A percentile compares a stretch with the other conserved stretches of the same genome.
These are phyloP conservation scores for Vitis labrusca DNA, from an alignment of 164 flowering plant genomes.

Conservation along the genomic window DNA sequence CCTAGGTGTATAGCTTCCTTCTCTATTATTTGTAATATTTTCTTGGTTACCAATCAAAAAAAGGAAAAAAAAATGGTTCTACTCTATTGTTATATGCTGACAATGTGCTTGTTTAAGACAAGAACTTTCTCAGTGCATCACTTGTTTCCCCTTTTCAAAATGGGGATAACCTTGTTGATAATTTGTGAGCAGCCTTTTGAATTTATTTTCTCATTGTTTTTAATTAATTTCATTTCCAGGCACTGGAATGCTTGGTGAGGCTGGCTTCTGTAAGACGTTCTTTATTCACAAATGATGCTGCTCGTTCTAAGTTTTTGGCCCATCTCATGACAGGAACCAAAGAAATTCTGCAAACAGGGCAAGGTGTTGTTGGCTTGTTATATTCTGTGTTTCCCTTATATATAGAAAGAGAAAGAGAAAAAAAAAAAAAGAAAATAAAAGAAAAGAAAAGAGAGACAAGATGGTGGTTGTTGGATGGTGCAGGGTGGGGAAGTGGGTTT, in stretches of 20 bases:
- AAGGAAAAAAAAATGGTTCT: too few species aligned
- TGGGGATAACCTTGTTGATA: slow-evolving; percentile 1
- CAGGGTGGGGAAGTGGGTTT: too few species aligned
- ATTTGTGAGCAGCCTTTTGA: neutral
- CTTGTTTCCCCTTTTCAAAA: neutral
- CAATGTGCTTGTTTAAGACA: too few species aligned
- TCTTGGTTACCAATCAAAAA: too few species aligned
- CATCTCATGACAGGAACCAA: slow-evolving; percentile 96
- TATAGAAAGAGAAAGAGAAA: neutral
- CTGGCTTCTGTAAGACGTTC: slow-evolving; percentile 96
- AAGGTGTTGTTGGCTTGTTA: slow-evolving; percentile 49
- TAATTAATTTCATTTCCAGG: slow-evolving; percentile 40
- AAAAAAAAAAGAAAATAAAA: neutral
- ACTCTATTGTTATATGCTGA: too few species aligned
- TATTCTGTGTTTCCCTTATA: neutral
- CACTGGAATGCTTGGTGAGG: slow-evolving; percentile 95
- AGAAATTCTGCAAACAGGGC: slow-evolving; percentile 86
- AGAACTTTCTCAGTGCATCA: neutral
- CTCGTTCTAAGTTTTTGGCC: slow-evolving; percentile 87
- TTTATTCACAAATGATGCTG: slow-evolving; percentile 77
- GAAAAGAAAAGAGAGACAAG: too few species aligned
- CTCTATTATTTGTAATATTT: too few species aligned
- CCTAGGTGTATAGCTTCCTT: too few species aligned
- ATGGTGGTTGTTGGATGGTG: too few species aligned
- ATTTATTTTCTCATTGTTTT: neutral